These are phyloP conservation scores for Digitaria exilis DNA, from an alignment of 202 grass and related monocot species.

Conservation along the genomic window DNA sequence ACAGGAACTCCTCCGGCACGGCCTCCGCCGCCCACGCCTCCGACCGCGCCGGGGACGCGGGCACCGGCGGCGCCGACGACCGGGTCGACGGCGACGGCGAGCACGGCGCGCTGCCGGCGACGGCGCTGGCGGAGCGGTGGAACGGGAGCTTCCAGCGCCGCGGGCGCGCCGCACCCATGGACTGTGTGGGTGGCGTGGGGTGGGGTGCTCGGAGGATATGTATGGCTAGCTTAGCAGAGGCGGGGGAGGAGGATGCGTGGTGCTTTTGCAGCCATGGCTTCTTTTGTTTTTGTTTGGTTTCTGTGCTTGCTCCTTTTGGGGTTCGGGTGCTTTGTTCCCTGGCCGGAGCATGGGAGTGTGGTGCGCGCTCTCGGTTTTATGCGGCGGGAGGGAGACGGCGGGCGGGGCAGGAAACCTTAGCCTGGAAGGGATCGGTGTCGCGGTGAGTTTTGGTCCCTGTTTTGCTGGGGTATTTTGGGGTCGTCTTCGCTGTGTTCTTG, in stretches of 20 bases:
- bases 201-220: too few relatives aligned
- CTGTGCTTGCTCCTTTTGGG: constrained; percentile 36
- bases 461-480: too few relatives aligned
- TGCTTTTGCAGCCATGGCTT: constrained; percentile 38
- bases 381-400: constrained; percentile 5
- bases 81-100: too few relatives aligned
- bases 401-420: too few relatives aligned
- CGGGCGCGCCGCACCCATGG: constrained; percentile 56
- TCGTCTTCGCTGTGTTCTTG: too few relatives aligned
- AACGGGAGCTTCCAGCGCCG: constrained; percentile 75
- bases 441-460: neutral
- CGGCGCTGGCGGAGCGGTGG: constrained; percentile 64
- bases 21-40: too few relatives aligned
- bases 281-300: too few relatives aligned
- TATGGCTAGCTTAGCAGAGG: neutral
- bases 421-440: constrained; percentile 48
- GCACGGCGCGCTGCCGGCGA: too few relatives aligned
- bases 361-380: constrained; percentile 42
- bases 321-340: constrained; percentile 41
- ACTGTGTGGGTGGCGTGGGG: too few relatives aligned
- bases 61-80: too few relatives aligned
- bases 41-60: too few relatives aligned
- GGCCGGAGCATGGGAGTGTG: neutral
- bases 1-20: too few relatives aligned
- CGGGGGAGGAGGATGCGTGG: neutral